Evolutionary conservation across 1,284 basidiomycete genomes (phyloP).

Genomic region (Marasmius tenuissimus): DNA sequence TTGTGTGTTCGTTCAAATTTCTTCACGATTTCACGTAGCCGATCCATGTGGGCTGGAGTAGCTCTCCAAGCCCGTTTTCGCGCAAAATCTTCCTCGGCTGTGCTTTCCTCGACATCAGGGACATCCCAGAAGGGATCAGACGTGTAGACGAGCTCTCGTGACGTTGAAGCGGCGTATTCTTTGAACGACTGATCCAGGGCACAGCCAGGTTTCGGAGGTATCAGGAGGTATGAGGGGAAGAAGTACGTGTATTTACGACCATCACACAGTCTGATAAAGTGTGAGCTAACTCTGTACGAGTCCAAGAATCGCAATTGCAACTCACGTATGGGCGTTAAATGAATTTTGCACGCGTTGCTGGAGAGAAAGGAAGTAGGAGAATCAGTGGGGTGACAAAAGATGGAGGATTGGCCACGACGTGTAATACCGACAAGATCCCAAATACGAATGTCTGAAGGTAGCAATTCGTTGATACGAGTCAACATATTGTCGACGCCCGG

Average conservation of each 20-base stretch:
- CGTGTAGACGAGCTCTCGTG: conserved; percentile 13
- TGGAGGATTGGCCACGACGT: background rate
- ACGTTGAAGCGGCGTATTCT: conserved; percentile 22
- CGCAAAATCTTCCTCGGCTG: conserved; percentile 52
- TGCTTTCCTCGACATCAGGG: conserved; percentile 32
- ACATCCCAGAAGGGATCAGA: conserved; percentile 39
- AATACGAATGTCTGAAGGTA: conserved; percentile 90
- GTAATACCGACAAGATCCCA: conserved; percentile 76
- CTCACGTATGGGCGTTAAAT: conserved; percentile 88
- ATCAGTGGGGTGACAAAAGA: background rate
- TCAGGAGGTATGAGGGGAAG: conserved; percentile 91
- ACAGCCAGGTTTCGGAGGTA: conserved; percentile 85
- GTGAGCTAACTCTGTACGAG: conserved; percentile 12
- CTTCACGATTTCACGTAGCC: conserved; percentile 56
- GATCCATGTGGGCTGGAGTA: conserved; percentile 49
- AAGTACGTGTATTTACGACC: conserved; percentile 97
- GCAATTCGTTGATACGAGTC: conserved; percentile 78
- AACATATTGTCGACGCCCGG: conserved; percentile 75
- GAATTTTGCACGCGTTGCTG: conserved; percentile 83
- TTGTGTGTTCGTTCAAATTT: conserved; percentile 86
- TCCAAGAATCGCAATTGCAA: conserved; percentile 16
- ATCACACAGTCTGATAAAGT: conserved; percentile 71
- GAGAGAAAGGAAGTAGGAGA: background rate
- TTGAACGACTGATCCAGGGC: conserved; percentile 54
- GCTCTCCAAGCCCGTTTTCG: conserved; percentile 74